Base-by-base conservation (phyloP, 441 rosid species). In the Hypseocharis bilobata region DNA sequence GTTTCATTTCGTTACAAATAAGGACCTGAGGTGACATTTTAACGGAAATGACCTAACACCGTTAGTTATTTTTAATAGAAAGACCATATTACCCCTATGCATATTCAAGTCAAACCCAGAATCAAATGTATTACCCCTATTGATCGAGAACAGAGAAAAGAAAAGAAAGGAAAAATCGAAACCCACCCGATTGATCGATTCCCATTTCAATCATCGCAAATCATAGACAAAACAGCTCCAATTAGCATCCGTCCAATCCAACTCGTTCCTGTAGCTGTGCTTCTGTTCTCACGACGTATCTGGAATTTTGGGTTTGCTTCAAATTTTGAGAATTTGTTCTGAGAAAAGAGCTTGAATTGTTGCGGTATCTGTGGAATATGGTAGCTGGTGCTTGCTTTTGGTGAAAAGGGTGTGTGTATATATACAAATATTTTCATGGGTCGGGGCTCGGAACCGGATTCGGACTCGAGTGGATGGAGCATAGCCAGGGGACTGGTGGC, bases 381-480 rank as follows among this genome's bases (percentile, higher is more conserved):
- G 59, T 54, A 54, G 59, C 59, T 54, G 29, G 30, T 54, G 59
- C 30, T 23, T 25, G n/a, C 13, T 27, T 1, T 1, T 25, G 30
- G 59, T 54, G 59, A 36, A 54, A 25, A 54, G 25, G 59, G 30
- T 54, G 30, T 17, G 30, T n/a, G 16, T 54, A 54, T 54, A 54
- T 30, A 13, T 36, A 25, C 28, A 23, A 20, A 23, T 52, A 23
- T 52, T 28, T n/a, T 7, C 14, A 70, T 70, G 63, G 60, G 77
- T 16, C 60, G 72, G n/a, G 70, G 69, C 30, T 70, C 86, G 67
- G 81, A 61, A 23, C 66, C 77, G 76, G 81, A 71, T 69, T 72
- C 88, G 60, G 82, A 75, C 72, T 71, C 89, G 6, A 83, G 82
- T 73, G 92, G 89, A n/a, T 84, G 96, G 96, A 76, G 88, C 76